phyloP scores from a whole-genome alignment of 257 asterid genomes.

The Rhazya stricta region DNA sequence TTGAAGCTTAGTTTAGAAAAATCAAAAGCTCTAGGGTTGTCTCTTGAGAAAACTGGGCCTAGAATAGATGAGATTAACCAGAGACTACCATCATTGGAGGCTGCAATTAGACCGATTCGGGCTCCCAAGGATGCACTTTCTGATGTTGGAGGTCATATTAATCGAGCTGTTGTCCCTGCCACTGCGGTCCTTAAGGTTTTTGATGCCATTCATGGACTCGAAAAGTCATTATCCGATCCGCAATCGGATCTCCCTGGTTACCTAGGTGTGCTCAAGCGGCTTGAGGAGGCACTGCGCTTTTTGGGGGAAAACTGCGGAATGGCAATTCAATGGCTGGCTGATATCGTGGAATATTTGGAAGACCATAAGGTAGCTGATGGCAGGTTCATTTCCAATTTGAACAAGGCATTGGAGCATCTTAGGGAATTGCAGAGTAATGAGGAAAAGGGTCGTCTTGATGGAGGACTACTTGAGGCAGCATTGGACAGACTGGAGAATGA shows the following conservation, averaged over 20 bases:
- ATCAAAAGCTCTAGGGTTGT: slow-evolving; percentile 46
- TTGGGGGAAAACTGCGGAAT: slow-evolving; percentile 72
- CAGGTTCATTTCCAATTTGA: slow-evolving; percentile 52
- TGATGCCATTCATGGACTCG: slow-evolving; percentile 87
- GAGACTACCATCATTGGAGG: slow-evolving; percentile 64
- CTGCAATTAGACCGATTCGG: slow-evolving; percentile 65
- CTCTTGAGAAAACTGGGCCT: slow-evolving; percentile 59
- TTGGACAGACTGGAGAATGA: slow-evolving; percentile 64
- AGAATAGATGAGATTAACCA: slow-evolving; percentile 64
- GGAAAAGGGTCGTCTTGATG: slow-evolving; percentile 67
- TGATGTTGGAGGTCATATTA: slow-evolving; percentile 75
- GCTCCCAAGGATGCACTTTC: slow-evolving; percentile 57
- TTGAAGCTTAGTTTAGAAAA: slow-evolving; percentile 62
- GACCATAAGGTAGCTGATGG: slow-evolving; percentile 77
- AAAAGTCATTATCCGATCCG: slow-evolving; percentile 70
- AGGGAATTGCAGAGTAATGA: slow-evolving; percentile 51
- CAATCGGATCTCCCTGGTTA: slow-evolving; percentile 61
- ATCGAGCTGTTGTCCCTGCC: slow-evolving; percentile 87
- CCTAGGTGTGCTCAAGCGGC: slow-evolving; percentile 70
- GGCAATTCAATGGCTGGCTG: slow-evolving; percentile 88
- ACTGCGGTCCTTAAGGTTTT: slow-evolving; percentile 91
- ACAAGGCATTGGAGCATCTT: slow-evolving; percentile 44
- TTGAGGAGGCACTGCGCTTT: slow-evolving; percentile 69
- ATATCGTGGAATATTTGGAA: slow-evolving; percentile 81
- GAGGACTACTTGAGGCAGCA: slow-evolving; percentile 70